Conservation (phyloP, 2,329 filamentous ascomycete species). For the Hymenoscyphus fructigenus region DNA sequence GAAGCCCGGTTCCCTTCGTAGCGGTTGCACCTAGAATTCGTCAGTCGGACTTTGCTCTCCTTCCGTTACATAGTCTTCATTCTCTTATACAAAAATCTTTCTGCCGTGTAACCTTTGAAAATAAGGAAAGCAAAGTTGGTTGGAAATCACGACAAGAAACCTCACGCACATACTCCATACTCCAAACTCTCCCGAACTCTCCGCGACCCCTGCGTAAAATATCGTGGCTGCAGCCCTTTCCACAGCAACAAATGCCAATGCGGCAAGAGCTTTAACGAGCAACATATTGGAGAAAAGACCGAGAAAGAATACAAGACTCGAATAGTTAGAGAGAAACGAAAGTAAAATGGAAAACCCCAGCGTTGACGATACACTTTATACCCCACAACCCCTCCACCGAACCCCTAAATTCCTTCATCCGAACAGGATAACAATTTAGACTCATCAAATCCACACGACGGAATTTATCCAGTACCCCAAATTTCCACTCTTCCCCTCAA, state of each 20-base stretch:
- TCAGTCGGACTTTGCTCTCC: neutral
- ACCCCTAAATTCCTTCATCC: neutral
- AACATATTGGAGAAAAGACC: constrained; percentile 20
- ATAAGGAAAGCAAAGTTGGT: neutral
- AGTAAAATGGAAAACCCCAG: neutral
- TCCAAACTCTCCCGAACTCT: constrained; percentile 49
- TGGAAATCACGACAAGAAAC: neutral
- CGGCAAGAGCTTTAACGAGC: constrained; percentile 14
- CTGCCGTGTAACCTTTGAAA: no score
- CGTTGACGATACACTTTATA: neutral
- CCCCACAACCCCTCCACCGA: neutral
- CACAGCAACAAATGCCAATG: constrained; percentile 20
- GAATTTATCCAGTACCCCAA: neutral
- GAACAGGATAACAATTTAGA: neutral
- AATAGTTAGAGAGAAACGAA: neutral
- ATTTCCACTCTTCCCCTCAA: constrained; percentile 2
- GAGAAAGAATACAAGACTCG: neutral
- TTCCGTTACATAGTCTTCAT: neutral
- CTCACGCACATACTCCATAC: constrained; percentile 38
- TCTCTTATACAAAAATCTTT: no score
- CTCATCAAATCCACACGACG: neutral
- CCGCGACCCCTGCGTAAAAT: constrained; percentile 49
- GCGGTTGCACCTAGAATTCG: constrained; percentile 27
- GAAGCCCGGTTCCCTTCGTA: constrained; percentile 44
- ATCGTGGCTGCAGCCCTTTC: constrained; percentile 41